A percentile compares a stretch with the other conserved stretches of the same genome.
phyloP scores from a whole-genome alignment of 73 alveolate genomes.

The Tetrahymena borealis region DNA sequence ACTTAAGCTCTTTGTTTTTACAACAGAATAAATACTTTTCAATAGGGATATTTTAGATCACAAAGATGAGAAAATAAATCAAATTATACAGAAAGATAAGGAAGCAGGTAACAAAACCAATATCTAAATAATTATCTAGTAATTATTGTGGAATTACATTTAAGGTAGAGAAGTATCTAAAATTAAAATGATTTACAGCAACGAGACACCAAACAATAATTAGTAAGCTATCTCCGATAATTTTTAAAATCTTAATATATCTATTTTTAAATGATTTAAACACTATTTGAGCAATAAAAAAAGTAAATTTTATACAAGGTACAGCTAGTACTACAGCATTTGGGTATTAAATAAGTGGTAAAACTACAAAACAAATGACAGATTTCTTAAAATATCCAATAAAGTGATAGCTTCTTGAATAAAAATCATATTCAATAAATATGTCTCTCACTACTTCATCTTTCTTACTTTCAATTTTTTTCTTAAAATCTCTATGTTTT shows the following conservation, averaged over 20 bases:
- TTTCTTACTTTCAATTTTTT: background rate
- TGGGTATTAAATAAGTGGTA: background rate
- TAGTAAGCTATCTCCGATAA: background rate
- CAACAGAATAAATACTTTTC: no score
- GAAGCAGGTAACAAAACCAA: background rate
- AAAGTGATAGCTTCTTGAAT: background rate
- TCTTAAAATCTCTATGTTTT: background rate
- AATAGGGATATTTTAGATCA: no score
- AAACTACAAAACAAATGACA: background rate
- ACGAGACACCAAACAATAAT: background rate
- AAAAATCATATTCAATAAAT: background rate
- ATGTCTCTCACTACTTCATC: background rate
- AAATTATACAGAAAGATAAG: no score
- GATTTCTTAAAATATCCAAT: background rate
- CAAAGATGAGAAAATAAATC: no score
- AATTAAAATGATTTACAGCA: background rate
- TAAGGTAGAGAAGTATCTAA: background rate
- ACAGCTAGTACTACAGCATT: background rate
- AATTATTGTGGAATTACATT: background rate
- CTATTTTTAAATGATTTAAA: background rate
- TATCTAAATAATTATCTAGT: background rate
- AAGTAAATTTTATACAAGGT: background rate
- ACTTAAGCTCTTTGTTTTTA: no score
- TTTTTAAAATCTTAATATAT: background rate
- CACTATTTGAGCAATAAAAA: background rate